Evolutionary conservation across 352 stramenopile genomes (phyloP).

Genomic region (Phytophthora niederhauseri): DNA sequence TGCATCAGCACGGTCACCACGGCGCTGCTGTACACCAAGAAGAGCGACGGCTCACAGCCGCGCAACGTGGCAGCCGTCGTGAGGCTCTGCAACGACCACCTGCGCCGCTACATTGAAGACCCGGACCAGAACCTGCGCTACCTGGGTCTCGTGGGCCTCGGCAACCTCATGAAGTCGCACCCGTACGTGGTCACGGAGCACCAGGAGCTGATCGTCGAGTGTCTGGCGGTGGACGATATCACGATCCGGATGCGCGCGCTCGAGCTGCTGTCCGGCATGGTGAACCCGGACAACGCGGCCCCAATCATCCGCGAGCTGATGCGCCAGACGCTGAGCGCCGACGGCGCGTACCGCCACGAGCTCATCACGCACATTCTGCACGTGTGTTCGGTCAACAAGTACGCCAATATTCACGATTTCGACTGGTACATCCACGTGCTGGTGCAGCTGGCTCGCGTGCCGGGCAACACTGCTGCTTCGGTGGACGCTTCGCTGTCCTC

Average conservation of each 20-base stretch:
- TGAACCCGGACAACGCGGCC: conserved; percentile 95
- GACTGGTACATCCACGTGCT: conserved; percentile 99
- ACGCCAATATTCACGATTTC: conserved; percentile 98
- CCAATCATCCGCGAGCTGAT: conserved; percentile 98
- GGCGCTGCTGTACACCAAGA: conserved; percentile 96
- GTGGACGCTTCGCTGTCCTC: conserved; percentile 44
- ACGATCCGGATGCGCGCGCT: conserved; percentile 98
- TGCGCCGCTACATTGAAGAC: conserved; percentile 97
- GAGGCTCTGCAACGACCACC: conserved; percentile 94
- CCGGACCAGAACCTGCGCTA: conserved; percentile 99
- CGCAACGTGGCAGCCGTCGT: conserved; percentile 95
- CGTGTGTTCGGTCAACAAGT: conserved; percentile 98
- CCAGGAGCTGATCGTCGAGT: conserved; percentile 96
- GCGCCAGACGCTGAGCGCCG: conserved; percentile 93
- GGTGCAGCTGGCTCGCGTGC: conserved; percentile 93
- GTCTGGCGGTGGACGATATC: conserved; percentile 98
- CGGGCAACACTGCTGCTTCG: conserved; percentile 61
- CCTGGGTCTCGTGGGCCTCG: conserved; percentile 97
- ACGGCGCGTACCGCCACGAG: conserved; percentile 95
- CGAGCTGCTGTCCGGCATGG: conserved; percentile 96
- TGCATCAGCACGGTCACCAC: conserved; percentile 98
- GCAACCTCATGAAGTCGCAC: conserved; percentile 96
- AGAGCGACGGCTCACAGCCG: conserved; percentile 95
- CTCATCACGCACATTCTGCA: conserved; percentile 96
- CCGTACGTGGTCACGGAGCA: conserved; percentile 96